These are phyloP conservation scores for Platanthera zijinensis DNA, from an alignment of 106 monocot genomes.

Conservation along the genomic window DNA sequence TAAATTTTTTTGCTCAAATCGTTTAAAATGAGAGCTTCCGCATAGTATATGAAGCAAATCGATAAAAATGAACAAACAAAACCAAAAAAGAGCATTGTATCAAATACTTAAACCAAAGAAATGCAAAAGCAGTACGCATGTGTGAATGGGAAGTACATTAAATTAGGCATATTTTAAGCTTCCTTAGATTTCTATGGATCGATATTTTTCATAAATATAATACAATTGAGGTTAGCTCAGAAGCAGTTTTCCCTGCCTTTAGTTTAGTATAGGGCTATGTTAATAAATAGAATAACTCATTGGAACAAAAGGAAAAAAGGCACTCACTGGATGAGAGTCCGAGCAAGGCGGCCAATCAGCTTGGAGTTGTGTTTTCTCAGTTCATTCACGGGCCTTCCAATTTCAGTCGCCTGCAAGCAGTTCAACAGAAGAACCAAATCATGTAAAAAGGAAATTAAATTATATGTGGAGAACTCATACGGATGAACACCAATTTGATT, in stretches of 20 bases:
- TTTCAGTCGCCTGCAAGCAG: conserved; percentile 71
- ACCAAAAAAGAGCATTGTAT: no score
- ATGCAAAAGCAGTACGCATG: no score
- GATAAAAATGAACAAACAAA: no score
- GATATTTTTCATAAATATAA: conserved; percentile 3
- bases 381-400: conserved; percentile 65
- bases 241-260: neutral
- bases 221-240: neutral
- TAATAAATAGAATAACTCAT: neutral
- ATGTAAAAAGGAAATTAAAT: neutral
- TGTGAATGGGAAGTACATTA: neutral
- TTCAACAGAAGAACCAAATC: neutral
- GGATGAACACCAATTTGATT: neutral
- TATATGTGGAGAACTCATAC: neutral
- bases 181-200: neutral
- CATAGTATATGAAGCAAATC: no score
- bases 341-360: conserved; percentile 53
- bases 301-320: neutral
- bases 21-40: no score
- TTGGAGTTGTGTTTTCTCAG: conserved; percentile 67
- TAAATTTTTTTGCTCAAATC: no score
- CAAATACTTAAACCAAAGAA: no score
- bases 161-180: neutral
- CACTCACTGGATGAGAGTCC: conserved; percentile 60
- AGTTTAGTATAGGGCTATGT: neutral